Evolutionary conservation across 169 alveolate genomes (phyloP).

Genomic region (Babesia divergens): DNA sequence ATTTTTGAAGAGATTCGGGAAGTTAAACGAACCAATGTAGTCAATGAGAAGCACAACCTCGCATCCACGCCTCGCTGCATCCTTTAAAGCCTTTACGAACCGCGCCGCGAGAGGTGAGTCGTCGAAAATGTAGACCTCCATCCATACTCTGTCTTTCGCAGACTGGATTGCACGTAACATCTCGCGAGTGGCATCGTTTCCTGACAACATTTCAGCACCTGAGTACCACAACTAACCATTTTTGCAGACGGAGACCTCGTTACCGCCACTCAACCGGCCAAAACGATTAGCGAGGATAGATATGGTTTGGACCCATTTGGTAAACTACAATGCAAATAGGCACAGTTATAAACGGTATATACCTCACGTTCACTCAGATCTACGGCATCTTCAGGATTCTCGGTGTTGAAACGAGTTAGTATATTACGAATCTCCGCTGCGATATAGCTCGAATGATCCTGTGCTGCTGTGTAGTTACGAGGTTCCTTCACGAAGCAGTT

Average conservation of each 20-base stretch:
- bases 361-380: neutral
- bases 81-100: slow-evolving; percentile 71
- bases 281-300: slow-evolving; percentile 13
- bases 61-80: slow-evolving; percentile 81
- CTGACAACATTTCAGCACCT: neutral
- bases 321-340: slow-evolving; percentile 4
- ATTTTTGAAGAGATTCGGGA: slow-evolving; percentile 19
- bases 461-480: too few species aligned
- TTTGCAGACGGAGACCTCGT: slow-evolving; percentile 36
- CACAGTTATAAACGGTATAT: neutral
- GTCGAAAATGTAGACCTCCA: slow-evolving; percentile 83
- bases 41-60: slow-evolving; percentile 76
- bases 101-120: slow-evolving; percentile 73
- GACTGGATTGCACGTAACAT: slow-evolving; percentile 55
- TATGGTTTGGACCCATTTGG: slow-evolving; percentile 36
- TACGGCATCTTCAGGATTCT: neutral
- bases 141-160: slow-evolving; percentile 76
- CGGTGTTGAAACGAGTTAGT: neutral
- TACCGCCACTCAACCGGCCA: slow-evolving; percentile 57
- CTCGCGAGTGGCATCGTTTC: slow-evolving; percentile 27
- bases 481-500: too few species aligned
- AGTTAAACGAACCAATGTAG: slow-evolving; percentile 57
- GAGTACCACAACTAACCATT: slow-evolving; percentile 25
- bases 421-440: slow-evolving; percentile 1
- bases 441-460: neutral